phyloP scores from a whole-genome alignment of 1,284 basidiomycete species.

The Malassezia obtusa region DNA sequence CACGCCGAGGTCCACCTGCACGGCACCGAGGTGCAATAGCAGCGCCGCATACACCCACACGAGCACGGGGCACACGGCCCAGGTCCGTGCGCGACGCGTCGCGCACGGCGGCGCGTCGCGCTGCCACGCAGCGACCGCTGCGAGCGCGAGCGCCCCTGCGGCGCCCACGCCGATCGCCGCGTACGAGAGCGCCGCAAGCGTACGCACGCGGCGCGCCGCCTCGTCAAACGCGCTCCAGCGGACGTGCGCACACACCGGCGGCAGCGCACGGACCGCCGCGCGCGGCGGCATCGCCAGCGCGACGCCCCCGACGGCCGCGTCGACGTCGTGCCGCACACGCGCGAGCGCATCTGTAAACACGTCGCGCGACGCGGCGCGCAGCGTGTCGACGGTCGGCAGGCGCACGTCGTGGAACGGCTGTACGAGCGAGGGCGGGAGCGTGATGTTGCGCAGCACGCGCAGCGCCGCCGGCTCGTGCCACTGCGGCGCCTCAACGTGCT shows the following conservation, averaged over 20 bases:
- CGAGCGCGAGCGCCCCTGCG: not conserved
- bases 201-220: not conserved
- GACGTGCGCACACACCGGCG: not conserved
- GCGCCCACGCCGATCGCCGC: not conserved
- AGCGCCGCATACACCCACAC: not conserved
- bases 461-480: constrained; percentile 5
- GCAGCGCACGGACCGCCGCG: not conserved
- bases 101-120: no score
- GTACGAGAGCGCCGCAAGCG: not conserved
- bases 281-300: not conserved
- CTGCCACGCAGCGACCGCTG: no score
- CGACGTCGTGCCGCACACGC: not conserved
- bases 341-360: not conserved
- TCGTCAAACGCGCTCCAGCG: not conserved
- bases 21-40: not conserved
- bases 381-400: constrained; percentile 6
- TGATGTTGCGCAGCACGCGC: constrained; percentile 10
- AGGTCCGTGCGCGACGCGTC: not conserved
- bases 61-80: not conserved
- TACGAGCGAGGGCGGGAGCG: constrained; percentile 6
- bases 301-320: not conserved
- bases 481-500: not conserved
- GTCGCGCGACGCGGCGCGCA: constrained; percentile 6
- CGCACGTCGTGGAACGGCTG: constrained; percentile 5
- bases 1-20: not conserved